These are phyloP conservation scores for Apostasia ramifera DNA, from an alignment of 106 monocot species.

Conservation along the genomic window DNA sequence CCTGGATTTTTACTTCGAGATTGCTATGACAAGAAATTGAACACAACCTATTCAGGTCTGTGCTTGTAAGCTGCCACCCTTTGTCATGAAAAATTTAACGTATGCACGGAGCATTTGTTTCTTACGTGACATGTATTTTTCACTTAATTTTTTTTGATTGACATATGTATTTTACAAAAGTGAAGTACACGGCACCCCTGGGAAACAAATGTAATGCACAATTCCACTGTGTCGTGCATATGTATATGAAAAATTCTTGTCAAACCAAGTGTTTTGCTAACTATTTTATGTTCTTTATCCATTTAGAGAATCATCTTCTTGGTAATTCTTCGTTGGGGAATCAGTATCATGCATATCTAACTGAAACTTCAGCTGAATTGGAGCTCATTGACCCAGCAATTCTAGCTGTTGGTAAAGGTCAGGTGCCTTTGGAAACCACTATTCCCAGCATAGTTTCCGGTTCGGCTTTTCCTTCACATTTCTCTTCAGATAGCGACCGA, in stretches of 20 bases:
- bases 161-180: too few species aligned
- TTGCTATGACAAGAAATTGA: constrained; percentile 34
- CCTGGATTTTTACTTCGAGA: constrained; percentile 68
- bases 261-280: neutral
- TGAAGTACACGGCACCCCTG: too few species aligned
- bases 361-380: constrained; percentile 41
- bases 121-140: too few species aligned
- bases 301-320: constrained; percentile 28
- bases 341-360: constrained; percentile 41
- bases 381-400: constrained; percentile 94
- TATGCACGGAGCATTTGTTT: too few species aligned
- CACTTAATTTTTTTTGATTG: too few species aligned
- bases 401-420: constrained; percentile 83
- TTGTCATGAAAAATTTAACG: neutral
- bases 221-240: too few species aligned
- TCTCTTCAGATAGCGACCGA: constrained; percentile 39
- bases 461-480: constrained; percentile 35
- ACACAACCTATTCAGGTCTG: constrained; percentile 39
- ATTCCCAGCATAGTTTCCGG: constrained; percentile 34
- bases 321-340: constrained; percentile 21
- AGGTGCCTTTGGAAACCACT: constrained; percentile 30
- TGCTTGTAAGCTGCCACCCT: neutral
- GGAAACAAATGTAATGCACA: too few species aligned
- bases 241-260: too few species aligned
- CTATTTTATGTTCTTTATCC: constrained; percentile 1